Evolutionary conservation across 2,329 filamentous ascomycete genomes (phyloP).

Genomic region (Cladosporium cucumerinum): DNA sequence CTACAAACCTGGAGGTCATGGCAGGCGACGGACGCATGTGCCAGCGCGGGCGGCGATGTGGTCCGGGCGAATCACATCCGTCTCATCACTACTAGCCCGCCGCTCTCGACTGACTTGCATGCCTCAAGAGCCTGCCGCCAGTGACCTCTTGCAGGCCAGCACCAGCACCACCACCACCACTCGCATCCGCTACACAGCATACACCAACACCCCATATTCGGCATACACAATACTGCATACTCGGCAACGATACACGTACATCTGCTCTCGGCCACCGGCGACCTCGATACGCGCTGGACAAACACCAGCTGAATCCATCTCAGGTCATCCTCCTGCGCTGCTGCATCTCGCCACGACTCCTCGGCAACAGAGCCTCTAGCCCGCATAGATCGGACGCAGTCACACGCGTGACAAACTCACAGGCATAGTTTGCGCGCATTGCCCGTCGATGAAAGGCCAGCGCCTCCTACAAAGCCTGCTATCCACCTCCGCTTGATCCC

Average conservation of each 20-base stretch:
- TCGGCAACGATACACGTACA: neutral
- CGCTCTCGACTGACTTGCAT: neutral
- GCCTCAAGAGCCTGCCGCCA: slow-evolving; percentile 6
- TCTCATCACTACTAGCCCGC: neutral
- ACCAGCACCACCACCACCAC: slow-evolving; percentile 3
- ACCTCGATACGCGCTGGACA: neutral
- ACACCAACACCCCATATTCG: neutral
- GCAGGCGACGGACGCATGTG: neutral
- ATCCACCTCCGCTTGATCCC: neutral
- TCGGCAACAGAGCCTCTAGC: neutral
- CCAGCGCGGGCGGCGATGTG: neutral
- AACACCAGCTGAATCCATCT: neutral
- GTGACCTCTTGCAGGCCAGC: slow-evolving; percentile 3
- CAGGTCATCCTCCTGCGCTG: slow-evolving; percentile 3
- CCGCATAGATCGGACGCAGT: neutral
- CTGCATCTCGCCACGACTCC: slow-evolving; percentile 8
- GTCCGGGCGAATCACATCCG: slow-evolving; percentile 1
- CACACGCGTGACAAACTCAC: neutral
- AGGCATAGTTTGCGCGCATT: slow-evolving; percentile 18
- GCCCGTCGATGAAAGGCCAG: slow-evolving; percentile 33
- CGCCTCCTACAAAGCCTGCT: slow-evolving; percentile 20
- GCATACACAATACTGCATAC: neutral
- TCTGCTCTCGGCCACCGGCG: neutral
- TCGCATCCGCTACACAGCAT: slow-evolving; percentile 6
- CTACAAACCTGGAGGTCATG: neutral